Base-by-base conservation (phyloP, 495 filamentous ascomycete genomes). In the Parmelia sp. region DNA sequence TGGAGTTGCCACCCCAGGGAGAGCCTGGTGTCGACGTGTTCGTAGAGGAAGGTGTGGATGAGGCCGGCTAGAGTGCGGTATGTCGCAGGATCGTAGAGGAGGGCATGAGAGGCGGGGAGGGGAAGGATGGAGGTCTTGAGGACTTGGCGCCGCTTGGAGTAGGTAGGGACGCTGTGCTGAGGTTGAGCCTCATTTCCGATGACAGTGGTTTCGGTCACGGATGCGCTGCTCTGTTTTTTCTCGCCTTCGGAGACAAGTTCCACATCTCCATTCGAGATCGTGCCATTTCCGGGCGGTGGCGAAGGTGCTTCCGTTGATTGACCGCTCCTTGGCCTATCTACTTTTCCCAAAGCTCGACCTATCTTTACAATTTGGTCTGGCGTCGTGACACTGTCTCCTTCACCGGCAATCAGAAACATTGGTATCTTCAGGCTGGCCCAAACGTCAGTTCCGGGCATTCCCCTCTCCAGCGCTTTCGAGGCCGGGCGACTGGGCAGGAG, bases 1-100 rank as follows among this genome's bases (percentile, higher is more conserved):
- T 91, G 87, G 23, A 97, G 78, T 76, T 97, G 93, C 93, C 93
- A 97, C 21, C 87, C 90, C 8, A 92, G 83, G 10, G 83, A 86
- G 23, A 97, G 82, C 8, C 90, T 88, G 58, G 86, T 79, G 53
- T 91, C 91, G 62, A 96, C 75, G 64, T 92, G 83, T 21, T 82
- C 77, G 33, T 82, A 78, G 47, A 97, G 79, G 68, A 96, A 97
- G 65, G 89, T 85, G 27, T 91, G 87, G 60, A 96, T 86, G 19
- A 96, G 78, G 0, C 91, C 92, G 25, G 88, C 84, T 21, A 96
- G 74, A 19, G 89, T 87, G 58, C 90, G 89, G 57, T 86, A 86
- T 7, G 85, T 90, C 8, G 86, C 77, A 19, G 89, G 86, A 65
- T 88, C 86, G 74, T 95, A 97, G 39, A 96, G 80, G 37, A 97